Evolutionary conservation across 1,284 basidiomycete genomes (phyloP), one percentile per base, ranked within the genome.

Genomic region (Blastosporella zonata): DNA sequence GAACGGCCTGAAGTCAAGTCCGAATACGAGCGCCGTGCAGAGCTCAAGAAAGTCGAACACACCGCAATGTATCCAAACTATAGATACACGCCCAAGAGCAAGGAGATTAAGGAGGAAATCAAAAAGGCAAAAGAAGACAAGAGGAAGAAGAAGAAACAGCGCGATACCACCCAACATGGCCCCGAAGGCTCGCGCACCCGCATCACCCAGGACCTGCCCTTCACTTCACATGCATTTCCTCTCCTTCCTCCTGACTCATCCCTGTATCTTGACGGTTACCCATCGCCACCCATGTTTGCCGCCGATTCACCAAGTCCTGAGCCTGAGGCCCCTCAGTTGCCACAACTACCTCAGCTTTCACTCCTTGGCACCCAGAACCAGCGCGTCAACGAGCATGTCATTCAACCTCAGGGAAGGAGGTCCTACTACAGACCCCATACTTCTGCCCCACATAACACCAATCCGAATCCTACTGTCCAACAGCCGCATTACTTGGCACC

Each of bases 21-120:
- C 2, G 59, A 77, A n/a, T 95, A 84, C 62, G 90, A 93, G 61
- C 67, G 74, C n/a, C 65, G 76, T 52, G 87, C 88, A 0, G 84
- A 87, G 39, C 63, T 75, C 42, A 77, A 71, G 50, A 93, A 92
- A 66, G 69, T 72, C 0, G 79, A 86, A 62, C 91, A 93, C 61
- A 69, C 73, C 37, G 58, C 62, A 2, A 62, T 68, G 55, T 87
- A 86, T 58, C 91, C 91, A 0, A 71, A 74, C 39, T 93, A 93
- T 67, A 80, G 81, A 47, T 93, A 84, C 61, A 71, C 77, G 46
- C 90, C 90, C 0, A 69, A 77, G 63, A 84, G 79, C 60, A 85
- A 81, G 64, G 80, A 79, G 45, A 77, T 81, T 41, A 87, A 83
- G 65, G 68, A 75, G 23, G 72, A 74, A 52, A 71, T 76, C 35